phyloP scores from a whole-genome alignment of 192 early-diverging fungal genomes.

The Funneliformis geosporum region DNA sequence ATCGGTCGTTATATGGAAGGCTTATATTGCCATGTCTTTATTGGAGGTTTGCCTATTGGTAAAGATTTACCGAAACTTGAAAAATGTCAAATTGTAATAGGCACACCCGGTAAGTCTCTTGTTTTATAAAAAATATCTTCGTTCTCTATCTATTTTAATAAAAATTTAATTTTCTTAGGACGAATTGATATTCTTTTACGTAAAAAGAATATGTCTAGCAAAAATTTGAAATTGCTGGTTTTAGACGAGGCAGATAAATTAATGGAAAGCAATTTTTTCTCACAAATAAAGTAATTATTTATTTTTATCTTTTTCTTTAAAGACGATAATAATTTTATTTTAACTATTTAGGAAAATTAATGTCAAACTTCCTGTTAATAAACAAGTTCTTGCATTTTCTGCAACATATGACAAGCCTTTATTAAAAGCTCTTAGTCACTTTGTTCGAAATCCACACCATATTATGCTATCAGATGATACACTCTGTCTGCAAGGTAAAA shows the following conservation, averaged over 20 bases:
- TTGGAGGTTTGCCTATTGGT: conserved; percentile 55
- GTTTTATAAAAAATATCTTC: not conserved
- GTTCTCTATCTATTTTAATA: not conserved
- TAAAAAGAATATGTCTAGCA: conserved; percentile 39
- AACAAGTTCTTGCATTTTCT: conserved; percentile 62
- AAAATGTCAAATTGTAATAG: conserved; percentile 55
- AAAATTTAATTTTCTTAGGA: conserved; percentile 25
- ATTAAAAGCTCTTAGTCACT: conserved; percentile 37
- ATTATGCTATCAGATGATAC: conserved; percentile 50
- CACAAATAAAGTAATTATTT: conserved; percentile 36
- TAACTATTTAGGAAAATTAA: conserved; percentile 39
- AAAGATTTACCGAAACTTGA: conserved; percentile 46
- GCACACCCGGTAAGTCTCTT: conserved; percentile 46
- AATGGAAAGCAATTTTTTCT: conserved; percentile 52
- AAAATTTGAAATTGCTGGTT: conserved; percentile 49
- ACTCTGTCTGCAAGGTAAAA: conserved; percentile 55
- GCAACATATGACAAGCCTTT: conserved; percentile 58
- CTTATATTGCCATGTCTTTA: conserved; percentile 49
- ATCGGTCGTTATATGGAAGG: conserved; percentile 36
- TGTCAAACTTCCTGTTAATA: conserved; percentile 39
- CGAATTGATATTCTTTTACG: conserved; percentile 49
- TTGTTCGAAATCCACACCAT: conserved; percentile 51
- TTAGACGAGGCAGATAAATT: conserved; percentile 67
- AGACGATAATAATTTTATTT: not conserved
- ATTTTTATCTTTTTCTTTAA: not conserved